Evolutionary conservation across 2,329 filamentous ascomycete genomes (phyloP), one percentile per base, ranked within the genome.

Genomic region (Sarocladiaceae sp.): DNA sequence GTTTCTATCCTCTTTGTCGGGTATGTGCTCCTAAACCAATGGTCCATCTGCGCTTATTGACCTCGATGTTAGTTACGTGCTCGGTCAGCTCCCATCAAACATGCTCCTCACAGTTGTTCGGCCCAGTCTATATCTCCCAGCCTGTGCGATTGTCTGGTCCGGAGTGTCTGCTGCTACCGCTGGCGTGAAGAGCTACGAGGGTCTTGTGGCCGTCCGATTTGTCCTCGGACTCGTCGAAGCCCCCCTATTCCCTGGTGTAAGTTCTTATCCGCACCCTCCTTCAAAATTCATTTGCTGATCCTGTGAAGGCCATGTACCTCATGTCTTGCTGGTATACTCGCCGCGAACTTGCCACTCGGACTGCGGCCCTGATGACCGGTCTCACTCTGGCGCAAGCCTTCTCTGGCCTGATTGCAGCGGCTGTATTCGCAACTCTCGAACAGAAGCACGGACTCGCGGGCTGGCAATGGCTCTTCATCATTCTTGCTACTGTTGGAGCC

Each of bases 301-400:
- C 4, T 17, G 12, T 26, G 7, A 6, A 53, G 52, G 57, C 58
- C 18, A 52, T 83, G 15, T 85, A 80, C 66, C 82, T 79, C 53
- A 70, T 86, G 8, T 70, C 67, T 4, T 70, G 69, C 48, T 87
- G 83, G 80, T 88, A 88, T 57, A 87, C 83, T 1, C 74, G 83
- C 23, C 79, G 79, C 56, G 85, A 86, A 59, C 68, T 86, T 1
- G 80, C 77, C 2, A 71, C 84, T 20, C 72, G 82, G 11, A 83
- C 81, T 26, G 79, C 81, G 4, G 70, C 84, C 2, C 71, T 68
- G 6, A 68, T 76, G 50, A 80, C 81, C 0, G 86, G 83, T 0
- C 79, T 81, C 1, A 70, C 87, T 11, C 74, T 88, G 2, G 83
- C 80, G 0, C 83, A 83, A 2, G 84, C 84, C 1, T 87, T 88